phyloP scores from a whole-genome alignment of 495 filamentous ascomycete species.

The Penicillium fimorum region DNA sequence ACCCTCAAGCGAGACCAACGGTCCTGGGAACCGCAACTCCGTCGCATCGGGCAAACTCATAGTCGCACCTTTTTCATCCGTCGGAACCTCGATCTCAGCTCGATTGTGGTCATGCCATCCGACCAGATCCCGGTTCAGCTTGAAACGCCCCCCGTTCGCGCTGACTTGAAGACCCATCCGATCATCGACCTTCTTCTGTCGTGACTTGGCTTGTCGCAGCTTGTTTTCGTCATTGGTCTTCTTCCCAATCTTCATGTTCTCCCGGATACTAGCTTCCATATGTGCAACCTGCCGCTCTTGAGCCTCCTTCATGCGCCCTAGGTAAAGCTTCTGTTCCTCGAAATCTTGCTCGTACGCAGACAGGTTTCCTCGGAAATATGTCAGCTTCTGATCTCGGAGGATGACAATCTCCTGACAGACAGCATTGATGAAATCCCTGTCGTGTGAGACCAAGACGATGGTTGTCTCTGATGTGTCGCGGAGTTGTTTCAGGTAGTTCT shows the following conservation, averaged over 20 bases:
- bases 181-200: slow-evolving; percentile 79
- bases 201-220: slow-evolving; percentile 70
- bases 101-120: slow-evolving; percentile 58
- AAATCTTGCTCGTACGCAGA: slow-evolving; percentile 64
- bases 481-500: slow-evolving; percentile 61
- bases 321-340: slow-evolving; percentile 60
- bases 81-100: slow-evolving; percentile 66
- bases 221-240: slow-evolving; percentile 76
- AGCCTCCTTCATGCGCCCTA: slow-evolving; percentile 73
- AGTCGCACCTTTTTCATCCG: slow-evolving; percentile 57
- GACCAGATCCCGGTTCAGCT: slow-evolving; percentile 67
- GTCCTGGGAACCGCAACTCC: slow-evolving; percentile 71
- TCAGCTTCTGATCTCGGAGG: slow-evolving; percentile 59
- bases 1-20: slow-evolving; percentile 66
- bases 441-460: slow-evolving; percentile 75
- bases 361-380: slow-evolving; percentile 70
- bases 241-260: slow-evolving; percentile 66
- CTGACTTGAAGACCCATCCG: slow-evolving; percentile 70
- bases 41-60: slow-evolving; percentile 59
- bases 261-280: slow-evolving; percentile 71
- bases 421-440: slow-evolving; percentile 69
- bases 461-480: slow-evolving; percentile 38
- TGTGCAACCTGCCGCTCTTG: slow-evolving; percentile 74
- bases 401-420: slow-evolving; percentile 76
- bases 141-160: slow-evolving; percentile 70